Percentiles rank a stretch among this genome's conserved stretches.
These are phyloP conservation scores for Cichorium intybus DNA, from an alignment of 140 eudicot genomes.

Conservation along the genomic window DNA sequence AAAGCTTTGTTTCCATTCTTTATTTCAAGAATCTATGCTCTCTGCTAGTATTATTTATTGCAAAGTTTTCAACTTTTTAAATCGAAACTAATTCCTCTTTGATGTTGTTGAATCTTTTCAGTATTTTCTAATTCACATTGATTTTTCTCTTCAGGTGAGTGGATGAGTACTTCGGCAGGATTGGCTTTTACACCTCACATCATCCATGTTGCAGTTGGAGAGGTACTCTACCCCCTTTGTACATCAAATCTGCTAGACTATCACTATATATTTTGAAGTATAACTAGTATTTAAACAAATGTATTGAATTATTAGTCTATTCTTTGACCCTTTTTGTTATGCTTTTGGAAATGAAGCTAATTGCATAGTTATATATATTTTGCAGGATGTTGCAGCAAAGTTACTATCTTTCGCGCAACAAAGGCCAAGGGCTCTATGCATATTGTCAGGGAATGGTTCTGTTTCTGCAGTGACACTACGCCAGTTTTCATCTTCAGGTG, in stretches of 20 bases:
- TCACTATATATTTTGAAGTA: neutral
- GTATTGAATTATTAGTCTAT: neutral
- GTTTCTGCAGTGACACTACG: slow-evolving; percentile 71
- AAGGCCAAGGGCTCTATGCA: slow-evolving; percentile 82
- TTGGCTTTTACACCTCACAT: slow-evolving; percentile 88
- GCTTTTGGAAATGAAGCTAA: neutral
- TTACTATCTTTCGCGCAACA: slow-evolving; percentile 77
- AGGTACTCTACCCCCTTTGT: slow-evolving; percentile 38
- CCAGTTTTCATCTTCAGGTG: slow-evolving; percentile 57
- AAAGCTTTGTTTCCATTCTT: neutral
- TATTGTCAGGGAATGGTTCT: slow-evolving; percentile 74
- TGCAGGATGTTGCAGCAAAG: slow-evolving; percentile 78
- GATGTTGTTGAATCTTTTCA: neutral
- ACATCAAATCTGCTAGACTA: neutral
- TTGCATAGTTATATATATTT: neutral
- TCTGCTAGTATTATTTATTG: neutral
- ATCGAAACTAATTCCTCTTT: neutral
- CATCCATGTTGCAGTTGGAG: slow-evolving; percentile 61
- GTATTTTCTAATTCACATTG: neutral
- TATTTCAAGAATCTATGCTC: slow-evolving; percentile 6
- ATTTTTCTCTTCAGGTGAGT: slow-evolving; percentile 54
- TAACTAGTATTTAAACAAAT: neutral
- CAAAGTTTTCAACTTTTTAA: neutral
- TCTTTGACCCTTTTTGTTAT: neutral
- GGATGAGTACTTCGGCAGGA: slow-evolving; percentile 93